Evolutionary conservation across 192 early-diverging fungal species (phyloP).

Genomic region (Umbelopsis vinacea): DNA sequence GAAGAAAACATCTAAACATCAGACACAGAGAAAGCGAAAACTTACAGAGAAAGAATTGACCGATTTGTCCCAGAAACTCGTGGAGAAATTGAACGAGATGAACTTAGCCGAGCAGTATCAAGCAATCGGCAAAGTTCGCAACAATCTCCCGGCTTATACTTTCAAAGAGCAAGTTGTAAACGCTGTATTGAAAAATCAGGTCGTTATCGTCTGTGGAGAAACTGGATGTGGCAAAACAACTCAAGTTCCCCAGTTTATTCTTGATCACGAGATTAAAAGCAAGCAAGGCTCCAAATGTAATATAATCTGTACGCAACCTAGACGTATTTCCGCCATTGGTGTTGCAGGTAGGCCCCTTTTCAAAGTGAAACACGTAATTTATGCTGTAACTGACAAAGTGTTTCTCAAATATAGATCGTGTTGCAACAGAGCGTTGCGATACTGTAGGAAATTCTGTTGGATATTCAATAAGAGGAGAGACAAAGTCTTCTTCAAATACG

Average conservation of each 20-base stretch:
- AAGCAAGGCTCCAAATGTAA: slow-evolving; percentile 51
- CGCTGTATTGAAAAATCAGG: slow-evolving; percentile 52
- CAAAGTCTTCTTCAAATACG: slow-evolving; percentile 32
- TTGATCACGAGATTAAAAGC: slow-evolving; percentile 60
- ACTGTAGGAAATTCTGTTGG: slow-evolving; percentile 35
- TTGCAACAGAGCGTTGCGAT: slow-evolving; percentile 39
- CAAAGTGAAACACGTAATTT: slow-evolving; percentile 40
- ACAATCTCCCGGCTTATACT: slow-evolving; percentile 65
- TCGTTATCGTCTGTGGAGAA: slow-evolving; percentile 78
- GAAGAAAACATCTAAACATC: not conserved
- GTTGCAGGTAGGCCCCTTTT: slow-evolving; percentile 27
- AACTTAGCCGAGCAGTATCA: slow-evolving; percentile 34
- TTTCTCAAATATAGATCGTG: slow-evolving; percentile 31
- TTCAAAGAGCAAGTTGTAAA: slow-evolving; percentile 61
- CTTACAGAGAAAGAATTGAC: not conserved
- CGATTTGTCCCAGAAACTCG: slow-evolving; percentile 19
- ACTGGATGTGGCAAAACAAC: slow-evolving; percentile 80
- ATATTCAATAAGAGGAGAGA: slow-evolving; percentile 44
- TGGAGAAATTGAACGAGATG: slow-evolving; percentile 18
- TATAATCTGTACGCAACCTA: slow-evolving; percentile 68
- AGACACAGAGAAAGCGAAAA: slow-evolving; percentile 8
- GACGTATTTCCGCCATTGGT: slow-evolving; percentile 42
- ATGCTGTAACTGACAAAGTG: not conserved
- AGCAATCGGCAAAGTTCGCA: slow-evolving; percentile 45
- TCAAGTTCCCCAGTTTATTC: slow-evolving; percentile 82